Conservation (phyloP, 2,329 filamentous ascomycete genomes). For the Claviceps digitariae region DNA sequence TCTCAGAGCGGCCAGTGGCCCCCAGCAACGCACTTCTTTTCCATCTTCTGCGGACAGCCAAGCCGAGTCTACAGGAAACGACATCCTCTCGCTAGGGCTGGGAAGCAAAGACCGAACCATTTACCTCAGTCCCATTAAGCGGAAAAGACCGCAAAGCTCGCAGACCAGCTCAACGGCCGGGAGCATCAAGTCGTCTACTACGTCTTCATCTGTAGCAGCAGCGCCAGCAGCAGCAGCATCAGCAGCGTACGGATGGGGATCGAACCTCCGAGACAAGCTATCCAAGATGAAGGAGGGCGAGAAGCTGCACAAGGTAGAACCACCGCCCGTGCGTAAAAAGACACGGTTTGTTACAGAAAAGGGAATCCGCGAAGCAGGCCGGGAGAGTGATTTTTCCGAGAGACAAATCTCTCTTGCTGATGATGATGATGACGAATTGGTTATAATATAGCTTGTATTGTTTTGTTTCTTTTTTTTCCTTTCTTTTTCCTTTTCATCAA, state of each 20-base stretch:
- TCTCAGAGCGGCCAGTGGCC: slow-evolving; percentile 7
- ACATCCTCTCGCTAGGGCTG: slow-evolving; percentile 26
- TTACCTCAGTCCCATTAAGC: slow-evolving; percentile 45
- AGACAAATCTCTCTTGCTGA: slow-evolving; percentile 24
- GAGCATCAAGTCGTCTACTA: slow-evolving; percentile 9
- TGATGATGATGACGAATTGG: slow-evolving; percentile 38
- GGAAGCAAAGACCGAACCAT: slow-evolving; percentile 28
- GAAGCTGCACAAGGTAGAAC: slow-evolving; percentile 24
- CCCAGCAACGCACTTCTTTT: not conserved
- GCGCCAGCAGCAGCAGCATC: slow-evolving; percentile 4
- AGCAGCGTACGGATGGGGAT: slow-evolving; percentile 41
- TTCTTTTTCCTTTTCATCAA: not conserved
- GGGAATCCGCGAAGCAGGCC: slow-evolving; percentile 62
- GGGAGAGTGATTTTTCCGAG: slow-evolving; percentile 45
- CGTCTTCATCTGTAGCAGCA: slow-evolving; percentile 2
- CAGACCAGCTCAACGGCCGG: slow-evolving; percentile 18
- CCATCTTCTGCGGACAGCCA: slow-evolving; percentile 5
- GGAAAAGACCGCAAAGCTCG: slow-evolving; percentile 41
- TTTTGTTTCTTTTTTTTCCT: not conserved
- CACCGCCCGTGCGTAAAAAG: slow-evolving; percentile 49
- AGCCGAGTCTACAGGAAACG: slow-evolving; percentile 21
- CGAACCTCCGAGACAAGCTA: slow-evolving; percentile 40
- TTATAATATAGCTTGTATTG: slow-evolving; percentile 26
- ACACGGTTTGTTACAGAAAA: slow-evolving; percentile 68
- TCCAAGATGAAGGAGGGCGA: slow-evolving; percentile 49